Evolutionary conservation across 208 protist species (phyloP), one percentile per base, ranked within the genome.

Genomic region (Acanthamoeba healyi): DNA sequence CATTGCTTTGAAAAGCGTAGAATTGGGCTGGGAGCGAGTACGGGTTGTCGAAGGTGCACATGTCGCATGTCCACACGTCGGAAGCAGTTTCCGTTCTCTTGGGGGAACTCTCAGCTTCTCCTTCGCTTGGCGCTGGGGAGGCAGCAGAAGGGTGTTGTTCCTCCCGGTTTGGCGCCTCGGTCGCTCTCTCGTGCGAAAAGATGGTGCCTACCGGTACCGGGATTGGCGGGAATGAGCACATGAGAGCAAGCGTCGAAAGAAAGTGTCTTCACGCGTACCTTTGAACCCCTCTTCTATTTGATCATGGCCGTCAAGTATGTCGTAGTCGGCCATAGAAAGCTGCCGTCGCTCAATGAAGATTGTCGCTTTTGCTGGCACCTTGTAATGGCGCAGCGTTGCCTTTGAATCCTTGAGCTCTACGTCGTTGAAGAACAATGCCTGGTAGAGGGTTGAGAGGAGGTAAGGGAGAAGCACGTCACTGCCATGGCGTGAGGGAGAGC

Each of bases 221-320:
- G n/a, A n/a, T n/a, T n/a, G n/a, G n/a, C n/a, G n/a, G n/a, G n/a
- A n/a, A n/a, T n/a, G n/a, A n/a, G n/a, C n/a, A n/a, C n/a, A n/a
- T n/a, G n/a, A n/a, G n/a, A n/a, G n/a, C n/a, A n/a, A n/a, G n/a
- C n/a, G n/a, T n/a, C n/a, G n/a, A n/a, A n/a, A n/a, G n/a, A n/a
- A n/a, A n/a, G n/a, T n/a, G n/a, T n/a, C n/a, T n/a, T n/a, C n/a
- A 12, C 34, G 10, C 26, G 7, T 91, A 91, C 84, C 84, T 22
- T 91, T 91, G 84, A 91, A 91, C 9, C 84, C 84, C 84, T 91
- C 56, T 42, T 91, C 84, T 7, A 51, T 51, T 65, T 65, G 51
- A 34, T 91, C 34, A 1, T 84, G 74, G 4, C 56, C 84, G 26
- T 65, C 61, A 4, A 91, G 34, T 24, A 91, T 91, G 84, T 91